Conservation (phyloP, 1,139 yeast species). For the Yamadazyma sp. region DNA sequence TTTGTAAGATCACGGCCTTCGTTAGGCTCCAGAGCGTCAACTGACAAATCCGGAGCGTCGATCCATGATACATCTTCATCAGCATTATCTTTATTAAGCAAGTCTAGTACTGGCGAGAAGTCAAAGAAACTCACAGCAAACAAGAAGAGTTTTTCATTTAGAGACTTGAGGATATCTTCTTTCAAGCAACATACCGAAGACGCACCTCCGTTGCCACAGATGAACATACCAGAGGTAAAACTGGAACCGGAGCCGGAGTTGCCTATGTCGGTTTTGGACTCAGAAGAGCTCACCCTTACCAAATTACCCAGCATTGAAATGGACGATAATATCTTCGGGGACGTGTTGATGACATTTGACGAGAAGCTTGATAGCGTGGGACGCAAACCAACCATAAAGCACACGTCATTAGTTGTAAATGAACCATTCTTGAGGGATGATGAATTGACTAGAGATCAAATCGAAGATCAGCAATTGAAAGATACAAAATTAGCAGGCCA, state of each 20-base stretch:
- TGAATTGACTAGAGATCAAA: conserved; percentile 44
- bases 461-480: conserved; percentile 39
- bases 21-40: not conserved
- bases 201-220: conserved; percentile 11
- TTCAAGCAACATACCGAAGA: conserved; percentile 10
- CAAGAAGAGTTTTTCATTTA: conserved; percentile 15
- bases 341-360: conserved; percentile 31
- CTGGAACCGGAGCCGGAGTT: not conserved
- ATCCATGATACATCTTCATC: not conserved
- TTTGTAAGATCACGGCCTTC: not conserved
- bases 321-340: conserved; percentile 34
- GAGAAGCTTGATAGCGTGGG: conserved; percentile 24
- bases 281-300: conserved; percentile 17
- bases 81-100: not conserved
- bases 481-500: conserved; percentile 21
- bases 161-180: conserved; percentile 15
- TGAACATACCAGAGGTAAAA: not conserved
- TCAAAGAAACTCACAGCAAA: conserved; percentile 11
- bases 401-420: conserved; percentile 14
- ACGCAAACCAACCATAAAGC: conserved; percentile 17
- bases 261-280: conserved; percentile 1
- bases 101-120: conserved; percentile 3
- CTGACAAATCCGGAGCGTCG: not conserved
- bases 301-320: conserved; percentile 34
- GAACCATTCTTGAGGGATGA: conserved; percentile 45